Evolutionary conservation across 495 filamentous ascomycete species (phyloP), one percentile per base, ranked within the genome.

Genomic region (Chaetomium fimeti): DNA sequence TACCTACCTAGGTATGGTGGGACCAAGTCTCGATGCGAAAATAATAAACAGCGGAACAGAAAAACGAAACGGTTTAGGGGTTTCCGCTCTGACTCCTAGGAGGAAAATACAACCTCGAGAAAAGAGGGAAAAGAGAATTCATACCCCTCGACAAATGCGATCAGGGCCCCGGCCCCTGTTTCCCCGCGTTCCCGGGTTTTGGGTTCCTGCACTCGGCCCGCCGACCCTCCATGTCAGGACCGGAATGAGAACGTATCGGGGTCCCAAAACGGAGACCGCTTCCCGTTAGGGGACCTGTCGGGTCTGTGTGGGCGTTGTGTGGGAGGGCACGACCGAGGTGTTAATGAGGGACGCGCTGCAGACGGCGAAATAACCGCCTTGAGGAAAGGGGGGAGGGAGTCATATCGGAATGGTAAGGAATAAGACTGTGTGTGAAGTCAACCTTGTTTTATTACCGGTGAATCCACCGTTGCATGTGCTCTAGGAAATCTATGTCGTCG

Each of bases 311-410:
- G 32, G 32, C 32, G 32, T 9, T 1, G 32, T 36, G 32, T 36
- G 89, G 71, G 89, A 91, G 70, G 89, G 89, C 5, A 91, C 89
- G 2, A 90, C 87, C 11, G 87, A 90, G 66, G 85, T 91, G 2
- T 70, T 92, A 25, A 82, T 82, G 7, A 81, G 80, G 32, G 89
- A 91, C 63, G 76, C 85, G 9, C 75, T 89, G 45, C 74, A 84
- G 1, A 83, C 84, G n/a, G 63, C 87, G 1, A 74, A 85, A 43
- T 79, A 83, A 55, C 66, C 42, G n/a, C n/a, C n/a, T n/a, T n/a
- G 32, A 36, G 32, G 8, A 11, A 11, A 9, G 8, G 3, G 32
- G 32, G 32, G 32, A 36, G 32, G 32, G 32, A 1, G 16, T 18
- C 15, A 18, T 18, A 20, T 29, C 56, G 52, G 62, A 22, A 18